These are phyloP conservation scores for Candida bentonensis DNA, from an alignment of 805 yeast genomes.

Conservation along the genomic window DNA sequence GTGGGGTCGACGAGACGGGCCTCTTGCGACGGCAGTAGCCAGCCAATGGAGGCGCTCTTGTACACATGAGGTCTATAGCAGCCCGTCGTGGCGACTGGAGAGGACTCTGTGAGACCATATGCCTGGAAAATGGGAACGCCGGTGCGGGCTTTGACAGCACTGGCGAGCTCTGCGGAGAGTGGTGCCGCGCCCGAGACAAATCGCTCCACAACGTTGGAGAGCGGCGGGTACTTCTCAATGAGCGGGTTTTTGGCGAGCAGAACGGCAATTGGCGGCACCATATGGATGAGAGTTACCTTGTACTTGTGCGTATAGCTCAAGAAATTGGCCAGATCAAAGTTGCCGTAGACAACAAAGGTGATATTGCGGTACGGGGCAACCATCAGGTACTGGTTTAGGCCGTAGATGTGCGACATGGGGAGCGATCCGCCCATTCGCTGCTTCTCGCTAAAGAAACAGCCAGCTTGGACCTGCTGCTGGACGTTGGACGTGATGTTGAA, in stretches of 20 bases:
- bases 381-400: slow-evolving; percentile 18
- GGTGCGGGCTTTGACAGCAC: slow-evolving; percentile 3
- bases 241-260: slow-evolving; percentile 32
- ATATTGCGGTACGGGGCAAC: slow-evolving; percentile 11
- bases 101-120: slow-evolving; percentile 46
- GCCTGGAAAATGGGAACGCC: slow-evolving; percentile 12
- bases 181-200: slow-evolving; percentile 35
- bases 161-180: slow-evolving; percentile 15
- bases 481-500: slow-evolving; percentile 31
- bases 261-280: slow-evolving; percentile 30
- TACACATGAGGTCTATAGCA: slow-evolving; percentile 26
- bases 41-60: slow-evolving; percentile 35
- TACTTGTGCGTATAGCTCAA: slow-evolving; percentile 17
- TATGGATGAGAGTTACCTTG: slow-evolving; percentile 26
- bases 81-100: slow-evolving; percentile 36
- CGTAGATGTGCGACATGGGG: slow-evolving; percentile 23
- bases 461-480: slow-evolving; percentile 9
- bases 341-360: slow-evolving; percentile 15
- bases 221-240: slow-evolving; percentile 27
- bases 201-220: slow-evolving; percentile 27
- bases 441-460: slow-evolving; percentile 11
- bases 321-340: slow-evolving; percentile 21
- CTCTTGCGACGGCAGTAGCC: slow-evolving; percentile 31
- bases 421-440: slow-evolving; percentile 21
- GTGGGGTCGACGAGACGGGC: slow-evolving; percentile 30